Evolutionary conservation across 768 basidiomycete species (phyloP).

Genomic region (Sutorius australiensis): DNA sequence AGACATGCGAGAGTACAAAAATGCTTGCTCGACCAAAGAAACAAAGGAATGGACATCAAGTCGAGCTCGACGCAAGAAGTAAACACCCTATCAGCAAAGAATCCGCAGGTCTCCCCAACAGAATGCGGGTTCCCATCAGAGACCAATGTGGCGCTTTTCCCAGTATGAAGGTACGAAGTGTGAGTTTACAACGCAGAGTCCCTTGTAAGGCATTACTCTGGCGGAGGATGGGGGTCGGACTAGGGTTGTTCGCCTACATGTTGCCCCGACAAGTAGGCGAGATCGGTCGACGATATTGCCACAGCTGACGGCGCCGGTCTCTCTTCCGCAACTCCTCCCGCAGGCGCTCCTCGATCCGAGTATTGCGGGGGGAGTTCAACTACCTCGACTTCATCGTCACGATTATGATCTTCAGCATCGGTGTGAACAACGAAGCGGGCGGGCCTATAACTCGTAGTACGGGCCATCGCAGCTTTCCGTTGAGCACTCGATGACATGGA

Average conservation of each 20-base stretch:
- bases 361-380: slow-evolving; percentile 79
- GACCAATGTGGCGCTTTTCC: neutral
- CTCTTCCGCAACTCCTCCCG: neutral
- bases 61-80: neutral
- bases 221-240: slow-evolving; percentile 8
- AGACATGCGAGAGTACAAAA: neutral
- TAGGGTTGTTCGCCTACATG: slow-evolving; percentile 2
- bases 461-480: slow-evolving; percentile 57
- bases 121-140: neutral
- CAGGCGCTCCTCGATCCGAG: slow-evolving; percentile 43
- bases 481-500: slow-evolving; percentile 39
- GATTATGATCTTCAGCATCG: slow-evolving; percentile 56
- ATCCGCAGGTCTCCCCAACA: neutral
- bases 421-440: slow-evolving; percentile 65
- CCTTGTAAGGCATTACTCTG: slow-evolving; percentile 1
- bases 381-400: slow-evolving; percentile 46
- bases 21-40: slow-evolving; percentile 3
- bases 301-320: slow-evolving; percentile 16
- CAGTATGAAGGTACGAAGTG: neutral
- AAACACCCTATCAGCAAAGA: slow-evolving; percentile 5
- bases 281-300: slow-evolving; percentile 2
- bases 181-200: slow-evolving; percentile 1
- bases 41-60: slow-evolving; percentile 2
- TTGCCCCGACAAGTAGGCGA: slow-evolving; percentile 13
- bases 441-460: slow-evolving; percentile 35